phyloP scores from a whole-genome alignment of 192 early-diverging fungal species.

The Phycomyces blakesleeanus region DNA sequence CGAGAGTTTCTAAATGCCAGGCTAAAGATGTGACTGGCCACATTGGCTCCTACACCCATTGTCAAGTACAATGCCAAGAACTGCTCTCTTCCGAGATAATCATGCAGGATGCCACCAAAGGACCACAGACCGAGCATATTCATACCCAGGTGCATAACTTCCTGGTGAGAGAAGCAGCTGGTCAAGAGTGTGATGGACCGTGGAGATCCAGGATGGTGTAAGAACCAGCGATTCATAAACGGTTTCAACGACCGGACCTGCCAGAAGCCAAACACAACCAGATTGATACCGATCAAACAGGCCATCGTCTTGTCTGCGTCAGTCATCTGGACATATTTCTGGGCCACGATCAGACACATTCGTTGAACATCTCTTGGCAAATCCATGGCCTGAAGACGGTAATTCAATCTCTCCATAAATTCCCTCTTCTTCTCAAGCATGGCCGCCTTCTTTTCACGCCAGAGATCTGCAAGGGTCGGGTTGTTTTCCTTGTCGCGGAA shows the following conservation, averaged over 20 bases:
- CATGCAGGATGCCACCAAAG: constrained; percentile 53
- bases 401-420: constrained; percentile 1
- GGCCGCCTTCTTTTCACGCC: constrained; percentile 3
- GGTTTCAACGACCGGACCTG: constrained; percentile 52
- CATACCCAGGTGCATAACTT: constrained; percentile 70
- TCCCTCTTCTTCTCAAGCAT: background rate
- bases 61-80: constrained; percentile 80
- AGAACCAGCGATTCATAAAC: constrained; percentile 75
- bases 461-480: background rate
- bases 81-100: constrained; percentile 57
- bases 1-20: constrained; percentile 37
- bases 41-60: constrained; percentile 59
- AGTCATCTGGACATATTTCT: constrained; percentile 7
- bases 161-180: constrained; percentile 71
- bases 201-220: constrained; percentile 69
- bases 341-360: constrained; percentile 6
- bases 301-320: constrained; percentile 25
- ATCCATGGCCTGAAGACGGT: background rate
- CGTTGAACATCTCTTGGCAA: constrained; percentile 9
- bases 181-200: constrained; percentile 76
- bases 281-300: constrained; percentile 65
- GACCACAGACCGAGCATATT: constrained; percentile 78
- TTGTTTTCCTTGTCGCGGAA: background rate
- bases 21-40: constrained; percentile 61
- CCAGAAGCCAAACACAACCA: constrained; percentile 75